These are phyloP conservation scores for Austroboletus niveus DNA, from an alignment of 1,284 basidiomycete genomes.

Conservation along the genomic window DNA sequence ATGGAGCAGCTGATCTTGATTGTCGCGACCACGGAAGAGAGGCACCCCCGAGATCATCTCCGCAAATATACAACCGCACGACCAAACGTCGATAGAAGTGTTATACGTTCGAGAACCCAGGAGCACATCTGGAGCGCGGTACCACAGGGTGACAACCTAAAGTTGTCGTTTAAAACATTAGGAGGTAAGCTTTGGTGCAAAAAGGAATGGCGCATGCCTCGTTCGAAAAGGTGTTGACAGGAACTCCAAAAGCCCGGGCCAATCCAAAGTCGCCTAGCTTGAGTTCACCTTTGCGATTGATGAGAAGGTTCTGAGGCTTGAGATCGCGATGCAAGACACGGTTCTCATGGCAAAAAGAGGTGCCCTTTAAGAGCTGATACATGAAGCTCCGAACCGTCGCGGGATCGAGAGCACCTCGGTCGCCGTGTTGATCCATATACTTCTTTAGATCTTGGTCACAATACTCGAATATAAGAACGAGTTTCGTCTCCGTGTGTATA, in stretches of 20 bases:
- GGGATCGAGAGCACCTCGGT: conserved; percentile 91
- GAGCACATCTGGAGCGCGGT: conserved; percentile 97
- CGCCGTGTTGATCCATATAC: conserved; percentile 99
- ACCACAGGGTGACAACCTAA: conserved; percentile 98
- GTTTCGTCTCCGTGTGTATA: conserved; percentile 96
- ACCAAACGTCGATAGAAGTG: conserved; percentile 99
- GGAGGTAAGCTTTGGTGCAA: neutral
- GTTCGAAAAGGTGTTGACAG: conserved; percentile 95
- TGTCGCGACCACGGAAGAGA: conserved; percentile 95
- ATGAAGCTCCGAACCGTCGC: conserved; percentile 95
- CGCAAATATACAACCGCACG: conserved; percentile 98
- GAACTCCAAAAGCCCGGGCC: conserved; percentile 93
- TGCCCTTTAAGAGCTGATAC: conserved; percentile 97
- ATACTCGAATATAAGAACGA: conserved; percentile 98
- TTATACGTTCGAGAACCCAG: conserved; percentile 97
- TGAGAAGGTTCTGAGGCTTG: conserved; percentile 97
- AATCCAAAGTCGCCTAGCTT: conserved; percentile 97
- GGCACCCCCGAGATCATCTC: conserved; percentile 99
- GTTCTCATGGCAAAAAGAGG: conserved; percentile 99
- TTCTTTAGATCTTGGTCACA: conserved; percentile 99
- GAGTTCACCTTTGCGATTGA: conserved; percentile 95
- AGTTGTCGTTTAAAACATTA: conserved; percentile 8
- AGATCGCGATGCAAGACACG: conserved; percentile 96
- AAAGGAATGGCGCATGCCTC: conserved; percentile 54
- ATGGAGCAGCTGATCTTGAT: conserved; percentile 95